These are phyloP conservation scores for Suhomyces anneliseae DNA, from an alignment of 1,139 yeast species.

Conservation along the genomic window DNA sequence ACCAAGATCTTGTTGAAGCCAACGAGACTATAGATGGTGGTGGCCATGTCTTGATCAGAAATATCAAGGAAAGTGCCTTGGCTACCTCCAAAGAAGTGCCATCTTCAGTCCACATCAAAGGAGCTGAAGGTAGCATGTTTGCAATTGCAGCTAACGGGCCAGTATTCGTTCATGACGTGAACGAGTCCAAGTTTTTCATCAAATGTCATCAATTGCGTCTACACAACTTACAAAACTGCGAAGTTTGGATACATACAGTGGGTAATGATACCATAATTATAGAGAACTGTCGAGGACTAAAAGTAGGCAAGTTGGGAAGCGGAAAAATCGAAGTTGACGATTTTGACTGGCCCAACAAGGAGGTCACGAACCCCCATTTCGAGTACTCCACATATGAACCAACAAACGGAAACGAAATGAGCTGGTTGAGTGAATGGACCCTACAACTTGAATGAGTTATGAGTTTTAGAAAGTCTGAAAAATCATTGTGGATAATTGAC, in stretches of 20 bases:
- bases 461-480: no score
- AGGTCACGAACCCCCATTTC: slow-evolving; percentile 18
- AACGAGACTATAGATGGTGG: slow-evolving; percentile 2
- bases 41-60: slow-evolving; percentile 18
- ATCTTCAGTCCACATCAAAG: slow-evolving; percentile 26
- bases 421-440: no score
- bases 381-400: neutral
- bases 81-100: slow-evolving; percentile 7
- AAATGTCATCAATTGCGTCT: slow-evolving; percentile 44
- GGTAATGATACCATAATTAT: slow-evolving; percentile 30
- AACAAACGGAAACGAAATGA: neutral
- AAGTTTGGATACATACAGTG: slow-evolving; percentile 21
- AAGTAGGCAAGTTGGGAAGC: slow-evolving; percentile 14
- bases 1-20: neutral
- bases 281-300: slow-evolving; percentile 31
- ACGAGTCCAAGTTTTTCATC: slow-evolving; percentile 25
- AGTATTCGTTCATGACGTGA: slow-evolving; percentile 27
- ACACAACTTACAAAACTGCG: slow-evolving; percentile 28
- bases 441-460: no score
- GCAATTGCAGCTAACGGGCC: slow-evolving; percentile 32
- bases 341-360: slow-evolving; percentile 26
- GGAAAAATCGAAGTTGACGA: slow-evolving; percentile 23
- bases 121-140: slow-evolving; percentile 20
- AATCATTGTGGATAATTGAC: no score
- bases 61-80: slow-evolving; percentile 14